These are phyloP conservation scores for Neoboletus magnificus DNA, from an alignment of 768 basidiomycete genomes.

Conservation along the genomic window DNA sequence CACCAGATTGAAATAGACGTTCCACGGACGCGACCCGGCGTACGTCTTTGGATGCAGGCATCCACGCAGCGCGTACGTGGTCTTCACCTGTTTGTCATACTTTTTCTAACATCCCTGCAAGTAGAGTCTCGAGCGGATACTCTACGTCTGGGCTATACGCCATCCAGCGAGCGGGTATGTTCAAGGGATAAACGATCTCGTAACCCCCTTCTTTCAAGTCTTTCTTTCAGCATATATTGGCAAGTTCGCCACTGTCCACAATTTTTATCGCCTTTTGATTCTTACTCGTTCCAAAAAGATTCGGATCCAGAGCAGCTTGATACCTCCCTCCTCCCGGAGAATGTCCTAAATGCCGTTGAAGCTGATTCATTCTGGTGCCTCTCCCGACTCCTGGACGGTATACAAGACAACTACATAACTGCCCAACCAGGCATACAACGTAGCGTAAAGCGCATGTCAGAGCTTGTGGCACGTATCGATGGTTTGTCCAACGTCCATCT, in stretches of 20 bases:
- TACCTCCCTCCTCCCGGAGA: conserved; percentile 64
- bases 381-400: conserved; percentile 90
- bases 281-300: conserved; percentile 46
- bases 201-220: conserved; percentile 96
- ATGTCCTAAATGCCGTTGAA: conserved; percentile 81
- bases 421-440: conserved; percentile 96
- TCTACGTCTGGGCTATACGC: conserved; percentile 99
- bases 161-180: conserved; percentile 99
- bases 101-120: conserved; percentile 21
- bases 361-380: conserved; percentile 99
- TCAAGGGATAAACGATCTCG: conserved; percentile 98
- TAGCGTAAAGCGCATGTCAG: conserved; percentile 90
- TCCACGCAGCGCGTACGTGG: conserved; percentile 80
- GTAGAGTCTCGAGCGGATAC: conserved; percentile 88
- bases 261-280: background rate
- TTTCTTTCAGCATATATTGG: conserved; percentile 95
- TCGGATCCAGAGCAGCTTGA: conserved; percentile 90
- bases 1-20: conserved; percentile 99
- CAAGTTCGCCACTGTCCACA: conserved; percentile 32
- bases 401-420: conserved; percentile 97
- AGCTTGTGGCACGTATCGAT: conserved; percentile 88
- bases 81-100: background rate
- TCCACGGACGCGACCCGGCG: conserved; percentile 89
- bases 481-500: conserved; percentile 42
- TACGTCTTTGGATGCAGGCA: conserved; percentile 86